A percentile compares a stretch with the other conserved stretches of the same genome.
phyloP scores from a whole-genome alignment of 2,329 filamentous ascomycete genomes.

The Phaeoacremonium minimum region DNA sequence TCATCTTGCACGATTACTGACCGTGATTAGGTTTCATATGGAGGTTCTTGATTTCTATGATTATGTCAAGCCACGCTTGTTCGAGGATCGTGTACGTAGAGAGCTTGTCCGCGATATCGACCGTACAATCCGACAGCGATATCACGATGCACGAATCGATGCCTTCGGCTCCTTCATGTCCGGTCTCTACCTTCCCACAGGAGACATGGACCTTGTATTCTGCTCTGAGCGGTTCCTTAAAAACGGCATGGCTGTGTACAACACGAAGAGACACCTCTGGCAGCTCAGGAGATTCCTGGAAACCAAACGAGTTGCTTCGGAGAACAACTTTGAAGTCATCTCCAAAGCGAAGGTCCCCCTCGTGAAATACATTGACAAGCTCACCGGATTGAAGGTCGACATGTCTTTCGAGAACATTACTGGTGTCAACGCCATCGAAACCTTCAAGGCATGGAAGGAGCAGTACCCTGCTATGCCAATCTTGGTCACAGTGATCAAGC shows the following conservation, averaged over 20 bases:
- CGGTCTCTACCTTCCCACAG: conserved; percentile 65
- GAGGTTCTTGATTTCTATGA: conserved; percentile 88
- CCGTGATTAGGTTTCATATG: conserved; percentile 67
- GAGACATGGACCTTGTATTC: conserved; percentile 91
- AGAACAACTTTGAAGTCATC: conserved; percentile 63
- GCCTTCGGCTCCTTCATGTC: conserved; percentile 94
- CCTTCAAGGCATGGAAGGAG: conserved; percentile 74
- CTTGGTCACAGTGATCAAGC: conserved; percentile 84
- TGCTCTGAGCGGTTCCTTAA: conserved; percentile 56
- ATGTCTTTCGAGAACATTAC: conserved; percentile 91
- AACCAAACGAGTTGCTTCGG: conserved; percentile 49
- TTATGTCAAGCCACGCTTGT: conserved; percentile 71
- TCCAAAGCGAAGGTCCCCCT: conserved; percentile 78
- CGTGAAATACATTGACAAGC: conserved; percentile 80
- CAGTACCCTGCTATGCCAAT: conserved; percentile 81
- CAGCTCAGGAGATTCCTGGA: conserved; percentile 59
- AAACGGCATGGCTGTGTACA: conserved; percentile 43
- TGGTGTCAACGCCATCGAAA: conserved; percentile 74
- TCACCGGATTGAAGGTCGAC: conserved; percentile 80
- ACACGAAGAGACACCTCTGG: conserved; percentile 52
- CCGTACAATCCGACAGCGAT: conserved; percentile 50
- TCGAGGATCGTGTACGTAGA: conserved; percentile 71
- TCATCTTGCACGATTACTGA: conserved; percentile 9
- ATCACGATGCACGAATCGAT: conserved; percentile 58
- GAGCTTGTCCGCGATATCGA: conserved; percentile 69